Evolutionary conservation across 75 land plant species (phyloP).

Genomic region (Pinus albicaulis): DNA sequence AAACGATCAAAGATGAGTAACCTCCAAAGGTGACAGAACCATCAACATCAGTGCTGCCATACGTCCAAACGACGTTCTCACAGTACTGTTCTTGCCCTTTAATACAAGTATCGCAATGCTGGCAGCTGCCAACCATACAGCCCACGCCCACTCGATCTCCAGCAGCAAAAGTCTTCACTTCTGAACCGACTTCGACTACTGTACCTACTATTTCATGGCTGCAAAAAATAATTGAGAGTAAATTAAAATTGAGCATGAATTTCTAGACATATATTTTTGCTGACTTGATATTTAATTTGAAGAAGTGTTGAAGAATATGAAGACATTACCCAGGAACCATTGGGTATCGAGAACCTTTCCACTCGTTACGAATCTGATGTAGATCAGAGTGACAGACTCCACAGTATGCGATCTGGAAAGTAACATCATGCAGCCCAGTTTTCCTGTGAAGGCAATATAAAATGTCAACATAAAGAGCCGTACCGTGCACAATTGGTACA

Average conservation of each 20-base stretch:
- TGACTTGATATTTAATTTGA: too few species aligned
- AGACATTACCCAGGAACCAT: slow-evolving; percentile 47
- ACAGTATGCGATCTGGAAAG: slow-evolving; percentile 32
- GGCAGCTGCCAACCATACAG: slow-evolving; percentile 49
- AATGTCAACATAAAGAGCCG: neutral
- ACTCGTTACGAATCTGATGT: slow-evolving; percentile 43
- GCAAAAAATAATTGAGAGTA: neutral
- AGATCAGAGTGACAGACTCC: slow-evolving; percentile 56
- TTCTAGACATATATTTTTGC: too few species aligned
- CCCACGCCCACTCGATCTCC: slow-evolving; percentile 78
- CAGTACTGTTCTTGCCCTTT: slow-evolving; percentile 61
- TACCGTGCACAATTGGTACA: too few species aligned
- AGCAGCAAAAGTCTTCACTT: slow-evolving; percentile 48
- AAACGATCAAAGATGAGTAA: slow-evolving; percentile 62
- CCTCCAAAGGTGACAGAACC: slow-evolving; percentile 71
- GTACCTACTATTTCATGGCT: slow-evolving; percentile 76
- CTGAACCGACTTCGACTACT: slow-evolving; percentile 56
- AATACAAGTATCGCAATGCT: slow-evolving; percentile 50
- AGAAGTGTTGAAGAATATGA: too few species aligned
- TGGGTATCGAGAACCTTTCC: slow-evolving; percentile 33
- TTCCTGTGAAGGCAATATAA: slow-evolving; percentile 10
- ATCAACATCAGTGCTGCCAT: slow-evolving; percentile 47
- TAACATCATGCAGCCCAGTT: slow-evolving; percentile 31
- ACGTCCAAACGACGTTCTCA: slow-evolving; percentile 36
- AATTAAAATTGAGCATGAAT: too few species aligned